Evolutionary conservation across 1,284 basidiomycete genomes (phyloP).

Genomic region (Cryptococcus neoformans): DNA sequence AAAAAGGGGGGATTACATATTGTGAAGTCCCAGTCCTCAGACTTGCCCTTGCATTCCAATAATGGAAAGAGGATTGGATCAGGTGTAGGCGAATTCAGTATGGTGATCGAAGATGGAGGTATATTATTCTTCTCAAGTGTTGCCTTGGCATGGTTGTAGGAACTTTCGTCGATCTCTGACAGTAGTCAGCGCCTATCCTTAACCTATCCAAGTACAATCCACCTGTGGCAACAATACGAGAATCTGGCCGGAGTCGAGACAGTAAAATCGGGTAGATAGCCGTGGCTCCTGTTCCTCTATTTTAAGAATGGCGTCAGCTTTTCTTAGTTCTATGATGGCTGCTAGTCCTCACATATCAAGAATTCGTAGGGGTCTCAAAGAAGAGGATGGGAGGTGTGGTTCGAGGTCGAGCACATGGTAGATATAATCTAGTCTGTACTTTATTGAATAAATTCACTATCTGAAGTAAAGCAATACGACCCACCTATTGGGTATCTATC

Average conservation of each 20-base stretch:
- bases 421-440: slow-evolving; percentile 68
- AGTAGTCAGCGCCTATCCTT: not conserved
- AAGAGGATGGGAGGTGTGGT: slow-evolving; percentile 16
- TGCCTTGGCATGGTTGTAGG: slow-evolving; percentile 55
- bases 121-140: slow-evolving; percentile 62
- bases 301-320: not conserved
- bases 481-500: slow-evolving; percentile 44
- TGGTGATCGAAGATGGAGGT: slow-evolving; percentile 48
- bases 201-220: slow-evolving; percentile 9
- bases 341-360: slow-evolving; percentile 52
- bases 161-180: slow-evolving; percentile 65
- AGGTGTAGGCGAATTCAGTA: slow-evolving; percentile 50
- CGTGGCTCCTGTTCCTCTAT: slow-evolving; percentile 84
- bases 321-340: slow-evolving; percentile 50
- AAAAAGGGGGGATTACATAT: slow-evolving; percentile 99
- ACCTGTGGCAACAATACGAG: slow-evolving; percentile 72
- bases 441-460: too few species aligned
- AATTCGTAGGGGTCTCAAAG: slow-evolving; percentile 30
- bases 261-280: slow-evolving; percentile 84
- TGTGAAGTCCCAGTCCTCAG: slow-evolving; percentile 52
- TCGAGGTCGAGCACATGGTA: slow-evolving; percentile 66
- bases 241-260: slow-evolving; percentile 57
- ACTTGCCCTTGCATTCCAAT: slow-evolving; percentile 17
- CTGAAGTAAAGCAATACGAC: not conserved
- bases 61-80: slow-evolving; percentile 58